These are phyloP conservation scores for Begonia fuchsioides DNA, from an alignment of 306 rosid species.

Conservation along the genomic window DNA sequence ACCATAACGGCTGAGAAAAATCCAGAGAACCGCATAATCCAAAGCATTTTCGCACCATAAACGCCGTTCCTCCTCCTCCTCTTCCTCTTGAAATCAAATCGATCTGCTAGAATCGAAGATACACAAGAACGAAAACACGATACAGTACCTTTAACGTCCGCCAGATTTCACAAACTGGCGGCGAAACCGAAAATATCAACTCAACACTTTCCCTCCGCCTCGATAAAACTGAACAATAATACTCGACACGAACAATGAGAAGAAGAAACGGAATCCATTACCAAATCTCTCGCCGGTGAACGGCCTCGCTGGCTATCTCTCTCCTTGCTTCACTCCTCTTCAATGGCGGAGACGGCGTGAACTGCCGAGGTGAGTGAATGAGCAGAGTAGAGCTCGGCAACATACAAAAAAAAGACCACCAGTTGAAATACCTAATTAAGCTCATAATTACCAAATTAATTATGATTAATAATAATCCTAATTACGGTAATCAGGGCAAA, in stretches of 20 bases:
- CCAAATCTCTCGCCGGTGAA: neutral
- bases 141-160: constrained; percentile 23
- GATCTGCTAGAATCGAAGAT: constrained; percentile 10
- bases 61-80: constrained; percentile 14
- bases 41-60: constrained; percentile 18
- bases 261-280: constrained; percentile 12
- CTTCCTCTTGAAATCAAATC: constrained; percentile 14
- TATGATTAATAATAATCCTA: neutral
- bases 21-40: constrained; percentile 29
- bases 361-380: neutral
- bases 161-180: constrained; percentile 6
- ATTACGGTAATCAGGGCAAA: neutral
- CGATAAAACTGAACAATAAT: constrained; percentile 16
- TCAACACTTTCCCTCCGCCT: constrained; percentile 2
- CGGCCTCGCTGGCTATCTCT: constrained; percentile 7
- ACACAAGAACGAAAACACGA: constrained; percentile 4
- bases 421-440: too few species aligned
- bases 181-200: constrained; percentile 6
- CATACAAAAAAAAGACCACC: neutral
- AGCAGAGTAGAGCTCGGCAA: neutral
- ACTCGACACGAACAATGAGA: constrained; percentile 20
- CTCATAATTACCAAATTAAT: too few species aligned
- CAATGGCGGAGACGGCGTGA: constrained; percentile 6
- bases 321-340: constrained; percentile 4
- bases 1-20: constrained; percentile 43